Percentiles rank a stretch among this genome's conserved stretches.
Conservation (phyloP, 805 yeast species). For the Sugiyamaella chiloensis region DNA sequence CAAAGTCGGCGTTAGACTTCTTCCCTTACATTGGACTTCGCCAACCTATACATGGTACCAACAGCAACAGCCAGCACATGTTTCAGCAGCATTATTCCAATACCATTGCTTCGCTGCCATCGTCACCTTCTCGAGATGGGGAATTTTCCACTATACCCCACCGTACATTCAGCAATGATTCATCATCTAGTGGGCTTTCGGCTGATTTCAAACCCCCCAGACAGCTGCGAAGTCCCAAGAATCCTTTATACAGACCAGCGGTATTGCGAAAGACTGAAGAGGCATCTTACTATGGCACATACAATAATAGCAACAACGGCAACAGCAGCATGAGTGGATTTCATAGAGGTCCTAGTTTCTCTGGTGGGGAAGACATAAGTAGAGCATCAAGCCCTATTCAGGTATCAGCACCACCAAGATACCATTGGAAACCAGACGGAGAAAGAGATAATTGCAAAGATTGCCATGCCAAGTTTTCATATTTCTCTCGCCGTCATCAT, state of each 20-base stretch:
- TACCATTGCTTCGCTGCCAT: slow-evolving; percentile 12
- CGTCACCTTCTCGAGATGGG: slow-evolving; percentile 17
- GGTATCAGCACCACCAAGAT: slow-evolving; percentile 30
- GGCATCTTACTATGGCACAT: slow-evolving; percentile 4
- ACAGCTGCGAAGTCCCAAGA: slow-evolving; percentile 75
- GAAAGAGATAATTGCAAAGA: slow-evolving; percentile 59
- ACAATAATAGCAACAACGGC: background rate
- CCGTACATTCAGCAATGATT: slow-evolving; percentile 10
- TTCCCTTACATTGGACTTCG: slow-evolving; percentile 2
- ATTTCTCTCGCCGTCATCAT: slow-evolving; percentile 77
- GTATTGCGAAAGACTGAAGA: slow-evolving; percentile 57
- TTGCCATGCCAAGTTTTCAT: slow-evolving; percentile 68
- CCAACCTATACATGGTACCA: too few relatives aligned
- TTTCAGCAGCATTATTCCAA: background rate
- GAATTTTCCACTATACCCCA: slow-evolving; percentile 6
- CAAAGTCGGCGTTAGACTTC: slow-evolving; percentile 2
- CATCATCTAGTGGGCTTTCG: background rate
- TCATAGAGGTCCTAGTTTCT: background rate
- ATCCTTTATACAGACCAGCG: slow-evolving; percentile 88
- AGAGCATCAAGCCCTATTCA: background rate
- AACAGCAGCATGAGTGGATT: too few relatives aligned
- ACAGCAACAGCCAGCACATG: slow-evolving; percentile 2
- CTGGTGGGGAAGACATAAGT: background rate
- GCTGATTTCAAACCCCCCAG: slow-evolving; percentile 39
- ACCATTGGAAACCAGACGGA: slow-evolving; percentile 59